A percentile compares a stretch with the other conserved stretches of the same genome.
phyloP scores from a whole-genome alignment of 352 stramenopile species.

The Phytophthora tentaculata region DNA sequence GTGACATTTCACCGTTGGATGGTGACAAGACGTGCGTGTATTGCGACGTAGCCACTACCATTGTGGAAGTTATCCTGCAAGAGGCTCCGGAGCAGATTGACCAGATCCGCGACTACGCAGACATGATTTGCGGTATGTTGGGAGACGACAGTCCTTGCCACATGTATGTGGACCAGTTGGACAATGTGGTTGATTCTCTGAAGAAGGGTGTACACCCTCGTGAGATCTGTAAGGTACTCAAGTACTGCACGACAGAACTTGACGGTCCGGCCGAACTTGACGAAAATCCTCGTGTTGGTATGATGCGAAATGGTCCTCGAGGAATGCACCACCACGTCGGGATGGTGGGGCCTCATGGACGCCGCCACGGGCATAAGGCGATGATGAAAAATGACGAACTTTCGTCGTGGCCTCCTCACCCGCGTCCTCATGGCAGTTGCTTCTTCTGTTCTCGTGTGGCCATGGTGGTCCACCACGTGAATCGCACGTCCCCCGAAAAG shows the following conservation, averaged over 20 bases:
- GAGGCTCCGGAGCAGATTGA: constrained; percentile 54
- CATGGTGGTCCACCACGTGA: constrained; percentile 51
- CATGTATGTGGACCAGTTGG: constrained; percentile 48
- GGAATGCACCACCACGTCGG: constrained; percentile 26
- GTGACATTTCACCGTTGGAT: constrained; percentile 11
- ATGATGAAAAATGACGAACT: constrained; percentile 17
- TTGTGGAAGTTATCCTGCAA: constrained; percentile 54
- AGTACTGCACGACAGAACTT: constrained; percentile 41
- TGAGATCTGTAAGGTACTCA: constrained; percentile 51
- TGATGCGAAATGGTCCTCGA: constrained; percentile 33
- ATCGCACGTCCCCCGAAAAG: constrained; percentile 45
- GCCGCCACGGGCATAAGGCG: constrained; percentile 6
- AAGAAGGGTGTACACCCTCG: constrained; percentile 51
- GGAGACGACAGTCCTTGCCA: constrained; percentile 58
- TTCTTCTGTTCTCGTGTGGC: constrained; percentile 62
- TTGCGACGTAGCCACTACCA: constrained; percentile 58
- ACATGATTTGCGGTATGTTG: constrained; percentile 64
- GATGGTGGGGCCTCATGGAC: constrained; percentile 25
- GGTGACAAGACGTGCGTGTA: constrained; percentile 62
- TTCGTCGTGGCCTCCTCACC: neutral
- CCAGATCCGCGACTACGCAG: constrained; percentile 52
- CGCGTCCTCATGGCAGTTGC: constrained; percentile 38
- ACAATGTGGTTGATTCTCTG: constrained; percentile 55
- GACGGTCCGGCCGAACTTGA: constrained; percentile 11
- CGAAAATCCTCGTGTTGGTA: constrained; percentile 25